Base-by-base conservation (phyloP, 2,329 filamentous ascomycete genomes). In the Fusarium heterosporum region DNA sequence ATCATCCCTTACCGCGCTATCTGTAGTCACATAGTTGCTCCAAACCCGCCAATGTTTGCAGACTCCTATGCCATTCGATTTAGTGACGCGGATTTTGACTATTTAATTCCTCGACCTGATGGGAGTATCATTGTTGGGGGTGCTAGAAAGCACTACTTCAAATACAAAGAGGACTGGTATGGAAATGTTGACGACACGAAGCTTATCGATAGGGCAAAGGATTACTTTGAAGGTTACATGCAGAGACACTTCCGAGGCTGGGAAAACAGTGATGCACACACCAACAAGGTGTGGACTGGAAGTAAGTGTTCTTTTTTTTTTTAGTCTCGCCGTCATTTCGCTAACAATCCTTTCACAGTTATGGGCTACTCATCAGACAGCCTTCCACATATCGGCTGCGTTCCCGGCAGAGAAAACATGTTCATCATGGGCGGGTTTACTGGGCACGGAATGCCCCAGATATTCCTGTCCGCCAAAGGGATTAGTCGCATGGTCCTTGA, bases 1-100 rank as follows among this genome's bases (percentile, higher is more conserved):
- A 90, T 92, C 58, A 82, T 90, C 10, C 90, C 90, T 0, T 68
- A 68, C 28, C 56, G 66, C 3, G 89, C 86, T 5, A 77, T 75
- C 4, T 78, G 76, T 56, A 76, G 74, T 32, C 70, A 68, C 5
- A 75, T 78, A 59, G 72, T 75, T 4, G 64, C 72, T 1, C 12
- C 29, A 3, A 62, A 61, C 3, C 71, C 72, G 1, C 68, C 69
- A 61, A 70, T 39, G 72, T 61, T 1, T 3, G 46, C 46, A 3
- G 46, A 55, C 8, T 55, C 46, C 8, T 78, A 76, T 43, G 67
- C 56, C 4, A 56, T 77, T 3, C 66, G 72, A 1, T 72, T 68
- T 11, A 29, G 6, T 13, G 14, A 25, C 13, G 75, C 0, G 73
- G 82, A 81, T 78, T 73, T 72, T 38, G 72, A 77, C 55, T 84